Evolutionary conservation across 164 flowering plant species (phyloP), one percentile per base, ranked within the genome.

Genomic region (Magnolia changhungtana): DNA sequence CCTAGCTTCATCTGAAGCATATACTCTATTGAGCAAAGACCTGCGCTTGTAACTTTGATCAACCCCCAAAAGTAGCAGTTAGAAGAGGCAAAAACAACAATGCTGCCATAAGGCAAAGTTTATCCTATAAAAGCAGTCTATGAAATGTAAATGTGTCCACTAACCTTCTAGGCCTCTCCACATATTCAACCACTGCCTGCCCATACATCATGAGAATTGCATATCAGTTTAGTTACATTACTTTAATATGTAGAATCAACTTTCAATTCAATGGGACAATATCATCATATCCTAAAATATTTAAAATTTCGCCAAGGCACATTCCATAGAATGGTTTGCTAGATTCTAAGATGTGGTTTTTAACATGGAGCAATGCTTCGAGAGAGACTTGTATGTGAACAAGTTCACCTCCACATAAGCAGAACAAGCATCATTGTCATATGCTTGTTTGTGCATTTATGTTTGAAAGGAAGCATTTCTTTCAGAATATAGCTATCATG

Each of bases 1-100:
- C 69, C 91, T 83, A 9, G 75, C 85, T 76, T 81, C 86, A 68
- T 84, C 83, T 2, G 85, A 80, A 3, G 90, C 92, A 76, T 87
- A 86, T 0, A 80, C 79, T 21, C 89, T 72, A 75, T 83, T 79
- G 31, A 75, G 63, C 72, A 87, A 77, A 78, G 82, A 83, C 73
- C 84, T 87, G 50, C 84, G 69, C 69, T 72, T 37, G 45, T 37
- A 37, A 4, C 45, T 37, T 37, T 37, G 45, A 37, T 9, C 51
- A 2, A 23, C 24, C 5, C 51, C 21, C 1, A 67, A 21, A 31
- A 68, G 45, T 37, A 6, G 27, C n/a, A 29, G 29, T 29, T 14
- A 68, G 50, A 68, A 68, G 51, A 37, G 61, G 61, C 16, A 16
- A 55, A 55, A 55, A 55, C 13, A 66, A 24, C 29, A 37, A 63